phyloP scores from a whole-genome alignment of 257 asterid genomes.

The Striga asiatica region DNA sequence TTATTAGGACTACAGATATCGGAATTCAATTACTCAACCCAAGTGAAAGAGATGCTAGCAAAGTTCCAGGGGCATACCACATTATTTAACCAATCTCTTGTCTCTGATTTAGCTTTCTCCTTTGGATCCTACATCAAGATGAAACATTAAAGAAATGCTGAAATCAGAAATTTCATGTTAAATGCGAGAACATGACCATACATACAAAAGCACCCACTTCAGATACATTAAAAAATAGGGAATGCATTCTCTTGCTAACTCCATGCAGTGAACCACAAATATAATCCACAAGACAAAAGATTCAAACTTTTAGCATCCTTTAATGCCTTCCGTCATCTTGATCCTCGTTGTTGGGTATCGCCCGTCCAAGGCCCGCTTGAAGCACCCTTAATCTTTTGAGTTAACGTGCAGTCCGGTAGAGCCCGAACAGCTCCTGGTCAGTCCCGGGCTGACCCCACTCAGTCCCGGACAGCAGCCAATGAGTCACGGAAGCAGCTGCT shows the following conservation, averaged over 20 bases:
- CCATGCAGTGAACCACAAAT: background rate
- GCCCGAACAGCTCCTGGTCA: no score
- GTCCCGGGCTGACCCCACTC: no score
- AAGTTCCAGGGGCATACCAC: constrained; percentile 53
- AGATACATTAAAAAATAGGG: constrained; percentile 3
- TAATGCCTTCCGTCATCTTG: no score
- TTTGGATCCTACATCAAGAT: constrained; percentile 64
- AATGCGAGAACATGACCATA: no score
- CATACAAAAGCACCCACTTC: constrained; percentile 8
- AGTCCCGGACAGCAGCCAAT: no score
- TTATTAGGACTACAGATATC: background rate
- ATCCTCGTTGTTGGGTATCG: no score
- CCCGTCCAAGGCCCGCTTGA: no score
- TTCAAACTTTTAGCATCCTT: no score
- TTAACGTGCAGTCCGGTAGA: no score
- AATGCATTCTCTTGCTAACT: background rate
- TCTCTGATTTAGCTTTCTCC: constrained; percentile 97
- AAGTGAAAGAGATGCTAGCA: constrained; percentile 13
- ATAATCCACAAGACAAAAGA: constrained; percentile 7
- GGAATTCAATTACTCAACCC: constrained; percentile 3
- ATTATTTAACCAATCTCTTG: constrained; percentile 97
- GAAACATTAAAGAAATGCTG: constrained; percentile 17
- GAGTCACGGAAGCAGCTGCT: no score
- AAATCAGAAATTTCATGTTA: no score
- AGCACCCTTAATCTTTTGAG: no score